These are phyloP conservation scores for Phytopythium ostracodes DNA, from an alignment of 352 stramenopile genomes.

Conservation along the genomic window DNA sequence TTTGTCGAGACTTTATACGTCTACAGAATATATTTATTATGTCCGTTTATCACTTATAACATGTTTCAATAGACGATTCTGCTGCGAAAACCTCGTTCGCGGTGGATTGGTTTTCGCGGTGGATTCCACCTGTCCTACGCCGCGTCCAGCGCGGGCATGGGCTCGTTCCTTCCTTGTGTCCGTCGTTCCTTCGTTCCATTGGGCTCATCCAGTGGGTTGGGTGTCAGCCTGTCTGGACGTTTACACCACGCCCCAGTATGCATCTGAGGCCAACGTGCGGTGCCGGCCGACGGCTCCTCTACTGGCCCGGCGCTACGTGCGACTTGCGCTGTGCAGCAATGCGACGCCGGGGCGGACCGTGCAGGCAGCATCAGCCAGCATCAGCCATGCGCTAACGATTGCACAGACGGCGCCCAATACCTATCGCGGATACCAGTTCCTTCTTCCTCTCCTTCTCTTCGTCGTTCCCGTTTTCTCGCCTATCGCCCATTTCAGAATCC, in stretches of 20 bases:
- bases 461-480: too few species aligned
- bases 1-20: too few species aligned
- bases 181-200: not conserved
- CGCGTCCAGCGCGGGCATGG: not conserved
- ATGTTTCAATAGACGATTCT: too few species aligned
- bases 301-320: not conserved
- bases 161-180: too few species aligned
- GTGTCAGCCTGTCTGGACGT: not conserved
- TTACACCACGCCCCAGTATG: not conserved
- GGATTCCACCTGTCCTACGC: constrained; percentile 5
- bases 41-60: too few species aligned
- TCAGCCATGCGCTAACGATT: not conserved
- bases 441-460: constrained; percentile 1
- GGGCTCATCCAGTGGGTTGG: not conserved
- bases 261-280: not conserved
- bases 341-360: not conserved
- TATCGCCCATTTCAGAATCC: constrained; percentile 7
- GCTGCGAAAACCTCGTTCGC: not conserved
- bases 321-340: not conserved
- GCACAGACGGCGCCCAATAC: not conserved
- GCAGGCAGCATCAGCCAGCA: too few species aligned
- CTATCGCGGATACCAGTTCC: too few species aligned
- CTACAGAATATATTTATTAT: too few species aligned
- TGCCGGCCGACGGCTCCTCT: not conserved
- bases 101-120: too few species aligned